Percentiles rank a stretch among this genome's conserved stretches.
Evolutionary conservation across 768 basidiomycete genomes (phyloP).

Genomic region (Rubroboletus pulcherrimus): DNA sequence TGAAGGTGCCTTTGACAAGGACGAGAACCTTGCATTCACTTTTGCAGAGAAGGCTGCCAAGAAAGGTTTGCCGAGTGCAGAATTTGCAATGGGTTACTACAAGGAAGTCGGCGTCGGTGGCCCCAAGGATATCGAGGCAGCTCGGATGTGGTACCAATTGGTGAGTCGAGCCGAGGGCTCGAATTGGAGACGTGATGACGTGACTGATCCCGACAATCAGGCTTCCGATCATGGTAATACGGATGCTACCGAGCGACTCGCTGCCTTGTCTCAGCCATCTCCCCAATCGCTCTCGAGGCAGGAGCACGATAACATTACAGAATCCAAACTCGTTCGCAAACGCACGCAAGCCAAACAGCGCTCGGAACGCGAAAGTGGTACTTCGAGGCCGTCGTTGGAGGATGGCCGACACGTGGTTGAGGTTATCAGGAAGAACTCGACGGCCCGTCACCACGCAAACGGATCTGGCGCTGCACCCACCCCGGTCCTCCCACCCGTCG

Average conservation of each 20-base stretch:
- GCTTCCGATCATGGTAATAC: slow-evolving; percentile 75
- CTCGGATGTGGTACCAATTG: slow-evolving; percentile 74
- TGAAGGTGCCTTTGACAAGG: slow-evolving; percentile 73
- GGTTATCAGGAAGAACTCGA: slow-evolving; percentile 50
- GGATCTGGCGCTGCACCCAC: slow-evolving; percentile 5
- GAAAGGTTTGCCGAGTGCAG: slow-evolving; percentile 74
- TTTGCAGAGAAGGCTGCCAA: slow-evolving; percentile 87
- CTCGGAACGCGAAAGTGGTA: slow-evolving; percentile 30
- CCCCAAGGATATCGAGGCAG: slow-evolving; percentile 53
- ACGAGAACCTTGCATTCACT: slow-evolving; percentile 78
- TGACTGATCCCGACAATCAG: slow-evolving; percentile 32
- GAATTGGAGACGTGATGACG: not conserved
- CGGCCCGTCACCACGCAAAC: slow-evolving; percentile 19
- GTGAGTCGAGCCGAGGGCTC: slow-evolving; percentile 32
- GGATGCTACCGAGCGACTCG: slow-evolving; percentile 74
- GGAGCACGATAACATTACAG: slow-evolving; percentile 78
- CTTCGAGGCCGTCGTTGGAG: slow-evolving; percentile 18
- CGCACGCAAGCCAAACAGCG: slow-evolving; percentile 71
- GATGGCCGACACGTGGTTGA: slow-evolving; percentile 50
- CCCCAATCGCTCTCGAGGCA: slow-evolving; percentile 68
- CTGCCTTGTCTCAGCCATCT: slow-evolving; percentile 57
- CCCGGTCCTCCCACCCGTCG: slow-evolving; percentile 9
- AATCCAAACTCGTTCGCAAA: slow-evolving; percentile 75
- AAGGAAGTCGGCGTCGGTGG: slow-evolving; percentile 89
- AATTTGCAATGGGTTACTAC: slow-evolving; percentile 97